Evolutionary conservation across 495 filamentous ascomycete species (phyloP).

Genomic region (Sphaerosporella brunnea): DNA sequence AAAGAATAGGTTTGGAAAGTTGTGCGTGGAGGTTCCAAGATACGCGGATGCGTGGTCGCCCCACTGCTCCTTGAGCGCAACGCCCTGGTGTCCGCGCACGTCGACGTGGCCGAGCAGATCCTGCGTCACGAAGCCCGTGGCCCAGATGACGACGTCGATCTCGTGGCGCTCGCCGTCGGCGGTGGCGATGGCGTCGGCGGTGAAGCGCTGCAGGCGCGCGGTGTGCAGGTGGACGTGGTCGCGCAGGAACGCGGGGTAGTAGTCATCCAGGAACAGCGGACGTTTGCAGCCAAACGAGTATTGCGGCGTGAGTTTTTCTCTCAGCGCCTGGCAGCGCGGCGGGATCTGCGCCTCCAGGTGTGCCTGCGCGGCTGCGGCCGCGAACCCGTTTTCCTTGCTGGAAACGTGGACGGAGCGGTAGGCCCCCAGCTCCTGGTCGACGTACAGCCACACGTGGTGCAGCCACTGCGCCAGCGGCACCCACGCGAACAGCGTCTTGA

Average conservation of each 20-base stretch:
- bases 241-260: slow-evolving; percentile 28
- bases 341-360: slow-evolving; percentile 34
- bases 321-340: slow-evolving; percentile 32
- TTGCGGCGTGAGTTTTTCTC: slow-evolving; percentile 32
- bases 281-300: slow-evolving; percentile 35
- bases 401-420: slow-evolving; percentile 30
- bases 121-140: slow-evolving; percentile 31
- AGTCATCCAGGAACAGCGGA: slow-evolving; percentile 9
- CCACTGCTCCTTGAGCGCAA: slow-evolving; percentile 28
- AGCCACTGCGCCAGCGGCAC: slow-evolving; percentile 8
- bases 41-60: slow-evolving; percentile 30
- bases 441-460: slow-evolving; percentile 19
- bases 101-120: slow-evolving; percentile 17
- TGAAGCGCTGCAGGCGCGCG: slow-evolving; percentile 34
- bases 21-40: slow-evolving; percentile 27
- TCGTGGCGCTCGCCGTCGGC: slow-evolving; percentile 33
- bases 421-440: slow-evolving; percentile 33
- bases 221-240: slow-evolving; percentile 35
- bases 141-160: slow-evolving; percentile 34
- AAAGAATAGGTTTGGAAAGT: slow-evolving; percentile 35
- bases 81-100: slow-evolving; percentile 28
- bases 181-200: slow-evolving; percentile 33
- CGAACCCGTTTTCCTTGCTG: slow-evolving; percentile 27
- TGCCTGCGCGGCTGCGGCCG: slow-evolving; percentile 29
- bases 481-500: slow-evolving; percentile 32